Evolutionary conservation across 2,329 filamentous ascomycete genomes (phyloP).

Genomic region (Calonectria pteridis): DNA sequence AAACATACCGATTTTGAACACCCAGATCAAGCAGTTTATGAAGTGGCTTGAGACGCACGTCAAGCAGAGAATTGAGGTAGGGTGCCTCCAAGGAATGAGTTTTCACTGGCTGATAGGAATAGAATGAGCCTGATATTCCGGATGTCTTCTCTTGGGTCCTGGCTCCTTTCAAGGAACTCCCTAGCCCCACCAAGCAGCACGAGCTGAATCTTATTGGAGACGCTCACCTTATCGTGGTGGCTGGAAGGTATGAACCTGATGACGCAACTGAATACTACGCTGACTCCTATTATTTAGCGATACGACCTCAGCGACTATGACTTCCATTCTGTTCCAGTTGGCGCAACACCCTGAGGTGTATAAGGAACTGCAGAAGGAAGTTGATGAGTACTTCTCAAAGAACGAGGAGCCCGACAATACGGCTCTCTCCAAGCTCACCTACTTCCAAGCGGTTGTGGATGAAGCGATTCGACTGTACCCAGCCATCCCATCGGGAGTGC

Average conservation of each 20-base stretch:
- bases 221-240: conserved; percentile 17
- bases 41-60: conserved; percentile 2
- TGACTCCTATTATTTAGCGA: conserved; percentile 39
- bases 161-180: not conserved
- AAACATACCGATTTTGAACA: not conserved
- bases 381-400: conserved; percentile 34
- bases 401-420: conserved; percentile 44
- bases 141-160: conserved; percentile 23
- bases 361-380: not conserved
- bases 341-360: conserved; percentile 28
- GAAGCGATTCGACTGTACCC: conserved; percentile 53
- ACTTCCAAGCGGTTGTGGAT: conserved; percentile 50
- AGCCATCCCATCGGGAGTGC: conserved; percentile 48
- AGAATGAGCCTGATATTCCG: conserved; percentile 18
- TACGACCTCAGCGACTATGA: conserved; percentile 51
- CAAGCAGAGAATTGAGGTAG: conserved; percentile 8
- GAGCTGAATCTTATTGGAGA: conserved; percentile 11
- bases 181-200: not conserved
- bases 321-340: conserved; percentile 50
- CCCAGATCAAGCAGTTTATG: not conserved
- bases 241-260: conserved; percentile 10
- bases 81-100: too few relatives aligned
- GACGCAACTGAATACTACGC: not conserved
- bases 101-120: not conserved
- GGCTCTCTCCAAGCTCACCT: not conserved